phyloP scores from a whole-genome alignment of 2,329 filamentous ascomycete genomes.

The Phialocephala subalpina region DNA sequence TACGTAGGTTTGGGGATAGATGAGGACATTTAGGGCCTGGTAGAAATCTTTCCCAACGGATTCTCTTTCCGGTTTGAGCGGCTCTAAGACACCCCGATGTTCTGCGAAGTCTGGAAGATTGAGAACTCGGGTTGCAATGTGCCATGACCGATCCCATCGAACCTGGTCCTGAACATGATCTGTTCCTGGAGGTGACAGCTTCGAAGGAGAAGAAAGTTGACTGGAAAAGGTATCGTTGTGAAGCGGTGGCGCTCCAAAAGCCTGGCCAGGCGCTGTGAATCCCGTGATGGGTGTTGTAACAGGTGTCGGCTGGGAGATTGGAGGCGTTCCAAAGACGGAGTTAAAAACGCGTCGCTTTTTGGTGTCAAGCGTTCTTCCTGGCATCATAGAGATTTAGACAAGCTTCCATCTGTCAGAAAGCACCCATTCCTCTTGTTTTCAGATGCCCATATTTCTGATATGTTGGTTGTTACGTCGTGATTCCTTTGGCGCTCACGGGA shows the following conservation, averaged over 20 bases:
- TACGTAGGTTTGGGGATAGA: slow-evolving; percentile 55
- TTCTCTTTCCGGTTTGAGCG: slow-evolving; percentile 29
- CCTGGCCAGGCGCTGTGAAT: slow-evolving; percentile 37
- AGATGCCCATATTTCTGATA: neutral
- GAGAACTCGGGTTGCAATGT: slow-evolving; percentile 64
- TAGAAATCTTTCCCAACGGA: slow-evolving; percentile 52
- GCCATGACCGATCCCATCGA: slow-evolving; percentile 69
- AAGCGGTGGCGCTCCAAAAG: slow-evolving; percentile 34
- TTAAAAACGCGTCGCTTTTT: slow-evolving; percentile 43
- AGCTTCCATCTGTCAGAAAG: too few species aligned
- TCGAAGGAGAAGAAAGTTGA: slow-evolving; percentile 14
- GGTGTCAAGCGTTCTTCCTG: slow-evolving; percentile 20
- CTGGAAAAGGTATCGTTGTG: slow-evolving; percentile 13
- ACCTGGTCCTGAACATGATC: slow-evolving; percentile 51
- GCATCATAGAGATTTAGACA: slow-evolving; percentile 21
- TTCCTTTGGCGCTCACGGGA: neutral
- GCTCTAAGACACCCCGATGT: slow-evolving; percentile 43
- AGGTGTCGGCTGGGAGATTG: slow-evolving; percentile 42
- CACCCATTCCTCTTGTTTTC: neutral
- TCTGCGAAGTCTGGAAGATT: slow-evolving; percentile 63
- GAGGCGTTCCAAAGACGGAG: slow-evolving; percentile 40
- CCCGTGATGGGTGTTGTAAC: slow-evolving; percentile 36
- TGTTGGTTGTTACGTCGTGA: neutral
- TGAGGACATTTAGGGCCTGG: slow-evolving; percentile 60
- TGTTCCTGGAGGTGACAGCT: slow-evolving; percentile 17